These are phyloP conservation scores for Aspergillus chevalieri DNA, from an alignment of 2,329 filamentous ascomycete genomes.

Conservation along the genomic window DNA sequence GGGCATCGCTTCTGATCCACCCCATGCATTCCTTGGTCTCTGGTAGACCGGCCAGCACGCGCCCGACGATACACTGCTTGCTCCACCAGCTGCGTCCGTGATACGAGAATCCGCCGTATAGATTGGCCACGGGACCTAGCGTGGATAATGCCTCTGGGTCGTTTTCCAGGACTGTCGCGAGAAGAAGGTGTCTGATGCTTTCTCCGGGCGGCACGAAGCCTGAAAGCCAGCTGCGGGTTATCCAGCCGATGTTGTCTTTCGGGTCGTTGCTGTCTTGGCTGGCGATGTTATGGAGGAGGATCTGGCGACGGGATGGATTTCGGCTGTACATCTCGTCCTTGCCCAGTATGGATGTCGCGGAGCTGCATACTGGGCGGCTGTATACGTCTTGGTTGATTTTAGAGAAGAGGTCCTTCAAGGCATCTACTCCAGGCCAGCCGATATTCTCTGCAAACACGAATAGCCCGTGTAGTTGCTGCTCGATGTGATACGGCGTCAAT, in stretches of 20 bases:
- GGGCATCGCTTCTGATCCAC: slow-evolving; percentile 43
- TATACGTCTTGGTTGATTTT: slow-evolving; percentile 26
- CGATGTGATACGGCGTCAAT: slow-evolving; percentile 30
- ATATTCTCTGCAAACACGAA: slow-evolving; percentile 46
- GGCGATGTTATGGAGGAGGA: slow-evolving; percentile 19
- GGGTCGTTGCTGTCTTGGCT: slow-evolving; percentile 7
- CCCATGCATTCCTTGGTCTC: slow-evolving; percentile 49
- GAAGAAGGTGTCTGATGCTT: slow-evolving; percentile 49
- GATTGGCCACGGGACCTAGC: slow-evolving; percentile 47
- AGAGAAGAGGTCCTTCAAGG: slow-evolving; percentile 31
- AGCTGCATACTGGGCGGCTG: slow-evolving; percentile 7
- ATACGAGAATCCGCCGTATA: slow-evolving; percentile 52
- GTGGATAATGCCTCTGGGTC: slow-evolving; percentile 43
- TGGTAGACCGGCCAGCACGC: slow-evolving; percentile 44
- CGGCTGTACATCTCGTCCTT: slow-evolving; percentile 27
- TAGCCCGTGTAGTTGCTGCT: slow-evolving; percentile 45
- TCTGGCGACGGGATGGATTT: slow-evolving; percentile 20
- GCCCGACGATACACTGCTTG: slow-evolving; percentile 49
- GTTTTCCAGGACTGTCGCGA: slow-evolving; percentile 52
- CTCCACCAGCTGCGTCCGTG: slow-evolving; percentile 51
- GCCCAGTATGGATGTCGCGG: slow-evolving; percentile 2
- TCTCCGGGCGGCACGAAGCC: slow-evolving; percentile 52
- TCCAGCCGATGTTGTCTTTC: slow-evolving; percentile 46
- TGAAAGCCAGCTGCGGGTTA: slow-evolving; percentile 51
- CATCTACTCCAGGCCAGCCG: slow-evolving; percentile 43